Percentiles rank a stretch among this genome's conserved stretches.
Conservation (phyloP, 192 early-diverging fungal species). For the Backusella parvicylindrica region DNA sequence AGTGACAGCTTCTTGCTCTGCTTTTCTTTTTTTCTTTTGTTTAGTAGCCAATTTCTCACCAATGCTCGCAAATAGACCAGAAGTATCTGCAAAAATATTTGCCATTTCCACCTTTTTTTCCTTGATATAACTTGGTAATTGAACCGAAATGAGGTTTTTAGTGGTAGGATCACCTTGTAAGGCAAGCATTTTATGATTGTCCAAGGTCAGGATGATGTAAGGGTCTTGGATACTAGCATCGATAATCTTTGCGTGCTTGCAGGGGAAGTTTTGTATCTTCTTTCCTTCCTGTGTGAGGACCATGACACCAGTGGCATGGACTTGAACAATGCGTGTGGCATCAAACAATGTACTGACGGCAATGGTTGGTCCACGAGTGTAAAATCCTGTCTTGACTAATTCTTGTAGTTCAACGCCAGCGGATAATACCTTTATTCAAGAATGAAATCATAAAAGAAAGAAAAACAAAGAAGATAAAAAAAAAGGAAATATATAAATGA, state of each 20-base stretch:
- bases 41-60: neutral
- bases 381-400: constrained; percentile 73
- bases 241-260: constrained; percentile 54
- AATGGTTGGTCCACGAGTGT: constrained; percentile 72
- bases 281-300: constrained; percentile 67
- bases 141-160: constrained; percentile 36
- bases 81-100: constrained; percentile 52
- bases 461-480: neutral
- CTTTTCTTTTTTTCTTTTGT: constrained; percentile 5
- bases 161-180: constrained; percentile 56
- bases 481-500: neutral
- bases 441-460: neutral
- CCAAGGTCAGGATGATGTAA: constrained; percentile 71
- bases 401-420: constrained; percentile 84
- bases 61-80: constrained; percentile 19
- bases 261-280: constrained; percentile 45
- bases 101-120: constrained; percentile 34
- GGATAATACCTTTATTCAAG: constrained; percentile 58
- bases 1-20: neutral
- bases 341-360: constrained; percentile 67
- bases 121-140: constrained; percentile 39
- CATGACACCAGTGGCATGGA: constrained; percentile 69
- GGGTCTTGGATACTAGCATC: constrained; percentile 77
- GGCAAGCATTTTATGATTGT: constrained; percentile 57
- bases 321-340: constrained; percentile 78